A percentile compares a stretch with the other conserved stretches of the same genome.
phyloP scores from a whole-genome alignment of 148 eudicot genomes.

The Chenopodium berlandieri region DNA sequence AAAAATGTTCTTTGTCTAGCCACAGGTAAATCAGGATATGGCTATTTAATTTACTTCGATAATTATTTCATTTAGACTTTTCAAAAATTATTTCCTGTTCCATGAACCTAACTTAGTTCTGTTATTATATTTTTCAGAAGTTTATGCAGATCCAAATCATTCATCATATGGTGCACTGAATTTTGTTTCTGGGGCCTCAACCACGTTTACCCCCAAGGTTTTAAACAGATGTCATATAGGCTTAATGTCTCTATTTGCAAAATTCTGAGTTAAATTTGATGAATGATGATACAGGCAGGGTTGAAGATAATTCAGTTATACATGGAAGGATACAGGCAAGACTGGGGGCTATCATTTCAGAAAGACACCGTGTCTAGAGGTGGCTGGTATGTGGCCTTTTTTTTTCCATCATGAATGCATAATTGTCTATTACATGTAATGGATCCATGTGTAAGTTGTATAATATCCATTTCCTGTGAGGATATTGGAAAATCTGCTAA shows the following conservation, averaged over 20 bases:
- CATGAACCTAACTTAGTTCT: neutral
- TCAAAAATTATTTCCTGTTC: neutral
- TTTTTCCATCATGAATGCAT: slow-evolving; percentile 8
- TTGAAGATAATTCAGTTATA: slow-evolving; percentile 87
- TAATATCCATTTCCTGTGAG: neutral
- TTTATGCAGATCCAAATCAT: slow-evolving; percentile 86
- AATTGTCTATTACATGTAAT: neutral
- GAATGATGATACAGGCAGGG: slow-evolving; percentile 57
- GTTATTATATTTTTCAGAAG: slow-evolving; percentile 53
- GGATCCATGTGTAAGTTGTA: neutral
- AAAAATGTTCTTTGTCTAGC: too few relatives aligned
- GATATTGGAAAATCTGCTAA: neutral
- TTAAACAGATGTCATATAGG: slow-evolving; percentile 9
- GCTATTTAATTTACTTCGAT: too few relatives aligned
- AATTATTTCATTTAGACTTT: neutral
- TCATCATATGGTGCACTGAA: slow-evolving; percentile 70
- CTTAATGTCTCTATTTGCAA: slow-evolving; percentile 4
- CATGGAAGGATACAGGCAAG: slow-evolving; percentile 96
- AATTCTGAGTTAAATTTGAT: neutral
- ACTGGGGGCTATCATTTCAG: slow-evolving; percentile 91
- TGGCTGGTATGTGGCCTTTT: slow-evolving; percentile 71
- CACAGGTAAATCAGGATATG: too few relatives aligned
- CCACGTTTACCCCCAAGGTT: slow-evolving; percentile 95
- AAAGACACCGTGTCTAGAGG: slow-evolving; percentile 88
- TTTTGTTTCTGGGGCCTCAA: slow-evolving; percentile 79